phyloP scores from a whole-genome alignment of 2,329 filamentous ascomycete species.

The Colletotrichum camelliae region DNA sequence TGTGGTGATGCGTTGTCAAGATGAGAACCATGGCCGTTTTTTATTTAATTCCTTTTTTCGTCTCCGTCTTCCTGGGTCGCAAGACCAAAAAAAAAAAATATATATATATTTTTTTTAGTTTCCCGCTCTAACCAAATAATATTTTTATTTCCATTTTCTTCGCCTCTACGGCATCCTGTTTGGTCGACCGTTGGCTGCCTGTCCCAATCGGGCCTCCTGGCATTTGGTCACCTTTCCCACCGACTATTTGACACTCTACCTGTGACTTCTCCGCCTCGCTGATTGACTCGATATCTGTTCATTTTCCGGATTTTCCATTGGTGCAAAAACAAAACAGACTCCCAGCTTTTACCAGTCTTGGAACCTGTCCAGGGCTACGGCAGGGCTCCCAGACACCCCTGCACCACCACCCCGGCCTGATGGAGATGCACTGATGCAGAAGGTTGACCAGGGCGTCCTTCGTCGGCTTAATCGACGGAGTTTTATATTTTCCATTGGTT shows the following conservation, averaged over 20 bases:
- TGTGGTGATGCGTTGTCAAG: conserved; percentile 60
- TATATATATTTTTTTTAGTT: not conserved
- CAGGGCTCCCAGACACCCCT: not conserved
- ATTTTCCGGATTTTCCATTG: conserved; percentile 8
- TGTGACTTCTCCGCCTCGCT: not conserved
- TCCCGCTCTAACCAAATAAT: not conserved
- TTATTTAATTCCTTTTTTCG: conserved; percentile 22
- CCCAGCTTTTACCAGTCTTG: not conserved
- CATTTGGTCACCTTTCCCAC: not conserved
- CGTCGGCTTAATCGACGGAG: conserved; percentile 22
- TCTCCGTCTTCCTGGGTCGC: not conserved
- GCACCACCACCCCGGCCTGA: not conserved
- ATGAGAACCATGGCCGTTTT: conserved; percentile 12
- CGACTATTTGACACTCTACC: not conserved
- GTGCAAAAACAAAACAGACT: conserved; percentile 1
- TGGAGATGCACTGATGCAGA: conserved; percentile 7
- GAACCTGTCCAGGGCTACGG: not conserved
- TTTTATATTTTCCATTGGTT: conserved; percentile 38
- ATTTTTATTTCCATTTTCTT: not conserved
- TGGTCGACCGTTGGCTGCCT: not conserved
- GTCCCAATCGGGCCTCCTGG: not conserved
- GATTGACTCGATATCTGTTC: conserved; percentile 10
- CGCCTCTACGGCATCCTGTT: not conserved
- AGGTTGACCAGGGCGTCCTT: not conserved
- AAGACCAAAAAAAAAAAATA: not conserved